These are phyloP conservation scores for Phytopythium mirpurense DNA, from an alignment of 352 stramenopile genomes.

Conservation along the genomic window DNA sequence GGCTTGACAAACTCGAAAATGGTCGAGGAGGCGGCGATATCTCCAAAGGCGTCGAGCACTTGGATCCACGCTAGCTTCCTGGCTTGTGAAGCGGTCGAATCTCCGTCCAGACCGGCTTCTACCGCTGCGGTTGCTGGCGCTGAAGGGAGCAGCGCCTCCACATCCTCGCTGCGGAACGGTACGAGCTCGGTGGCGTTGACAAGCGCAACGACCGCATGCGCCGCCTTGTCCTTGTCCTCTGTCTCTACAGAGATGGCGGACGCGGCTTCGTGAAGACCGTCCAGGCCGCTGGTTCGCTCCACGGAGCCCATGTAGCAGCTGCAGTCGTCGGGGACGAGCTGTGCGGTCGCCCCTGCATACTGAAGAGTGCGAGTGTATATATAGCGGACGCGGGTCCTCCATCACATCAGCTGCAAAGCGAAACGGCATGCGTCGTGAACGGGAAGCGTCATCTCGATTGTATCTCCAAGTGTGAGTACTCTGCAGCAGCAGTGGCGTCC, in stretches of 20 bases:
- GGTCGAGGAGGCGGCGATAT: conserved; percentile 19
- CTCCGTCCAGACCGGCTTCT: not conserved
- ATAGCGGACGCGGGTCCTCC: not conserved
- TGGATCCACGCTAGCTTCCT: conserved; percentile 45
- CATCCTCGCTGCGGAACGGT: not conserved
- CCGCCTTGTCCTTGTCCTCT: not conserved
- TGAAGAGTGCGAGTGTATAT: conserved; percentile 1
- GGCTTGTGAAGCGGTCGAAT: too few species aligned
- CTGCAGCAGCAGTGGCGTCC: too few species aligned
- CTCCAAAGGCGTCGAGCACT: conserved; percentile 9
- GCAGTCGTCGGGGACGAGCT: not conserved
- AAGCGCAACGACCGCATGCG: conserved; percentile 10
- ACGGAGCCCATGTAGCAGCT: not conserved
- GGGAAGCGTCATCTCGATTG: too few species aligned
- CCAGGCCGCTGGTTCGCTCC: not conserved
- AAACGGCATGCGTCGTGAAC: not conserved
- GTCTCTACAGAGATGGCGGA: not conserved
- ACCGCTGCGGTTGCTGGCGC: not conserved
- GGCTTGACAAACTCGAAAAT: conserved; percentile 46
- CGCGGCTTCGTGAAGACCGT: not conserved
- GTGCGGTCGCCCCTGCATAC: not conserved
- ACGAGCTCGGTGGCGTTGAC: conserved; percentile 29
- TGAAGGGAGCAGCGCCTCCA: not conserved
- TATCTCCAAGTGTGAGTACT: too few species aligned
- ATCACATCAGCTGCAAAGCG: not conserved